Evolutionary conservation across 2,329 filamentous ascomycete genomes (phyloP).

Genomic region (Mycosphaerella sp.): DNA sequence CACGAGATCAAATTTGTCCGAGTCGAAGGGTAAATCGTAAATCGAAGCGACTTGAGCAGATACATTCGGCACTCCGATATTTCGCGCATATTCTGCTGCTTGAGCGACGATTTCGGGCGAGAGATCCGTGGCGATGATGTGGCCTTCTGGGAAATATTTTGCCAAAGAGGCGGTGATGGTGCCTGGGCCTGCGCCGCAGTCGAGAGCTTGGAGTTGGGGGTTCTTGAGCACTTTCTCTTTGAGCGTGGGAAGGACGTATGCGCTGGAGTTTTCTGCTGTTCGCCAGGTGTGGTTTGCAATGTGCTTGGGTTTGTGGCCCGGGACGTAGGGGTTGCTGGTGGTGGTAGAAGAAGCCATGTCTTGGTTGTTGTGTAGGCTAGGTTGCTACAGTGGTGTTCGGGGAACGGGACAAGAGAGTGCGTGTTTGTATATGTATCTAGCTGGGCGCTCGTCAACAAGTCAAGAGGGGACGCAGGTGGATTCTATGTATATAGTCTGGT

Average conservation of each 20-base stretch:
- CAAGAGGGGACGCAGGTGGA: no score
- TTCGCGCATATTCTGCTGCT: slow-evolving; percentile 34
- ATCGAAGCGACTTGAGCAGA: slow-evolving; percentile 35
- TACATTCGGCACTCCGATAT: slow-evolving; percentile 33
- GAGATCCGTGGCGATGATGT: slow-evolving; percentile 42
- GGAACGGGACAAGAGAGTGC: not conserved
- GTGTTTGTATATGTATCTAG: not conserved
- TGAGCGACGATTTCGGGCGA: slow-evolving; percentile 40
- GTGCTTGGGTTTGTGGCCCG: slow-evolving; percentile 39
- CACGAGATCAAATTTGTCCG: slow-evolving; percentile 54
- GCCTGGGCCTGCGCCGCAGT: slow-evolving; percentile 46
- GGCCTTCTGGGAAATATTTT: slow-evolving; percentile 39
- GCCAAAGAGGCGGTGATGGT: slow-evolving; percentile 44
- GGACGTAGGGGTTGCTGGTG: slow-evolving; percentile 32
- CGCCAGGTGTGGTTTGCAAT: slow-evolving; percentile 42
- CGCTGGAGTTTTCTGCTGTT: slow-evolving; percentile 41
- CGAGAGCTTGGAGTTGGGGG: slow-evolving; percentile 37
- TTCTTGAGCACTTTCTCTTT: slow-evolving; percentile 18
- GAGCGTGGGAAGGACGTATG: slow-evolving; percentile 32
- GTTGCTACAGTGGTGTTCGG: not conserved
- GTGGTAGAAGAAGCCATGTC: slow-evolving; percentile 1
- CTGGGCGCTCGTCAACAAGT: no score
- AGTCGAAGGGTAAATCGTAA: slow-evolving; percentile 37
- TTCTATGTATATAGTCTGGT: no score
- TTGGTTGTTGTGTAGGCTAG: no score